Base-by-base conservation (phyloP, 73 alveolate species). In the Chromera velia region DNA sequence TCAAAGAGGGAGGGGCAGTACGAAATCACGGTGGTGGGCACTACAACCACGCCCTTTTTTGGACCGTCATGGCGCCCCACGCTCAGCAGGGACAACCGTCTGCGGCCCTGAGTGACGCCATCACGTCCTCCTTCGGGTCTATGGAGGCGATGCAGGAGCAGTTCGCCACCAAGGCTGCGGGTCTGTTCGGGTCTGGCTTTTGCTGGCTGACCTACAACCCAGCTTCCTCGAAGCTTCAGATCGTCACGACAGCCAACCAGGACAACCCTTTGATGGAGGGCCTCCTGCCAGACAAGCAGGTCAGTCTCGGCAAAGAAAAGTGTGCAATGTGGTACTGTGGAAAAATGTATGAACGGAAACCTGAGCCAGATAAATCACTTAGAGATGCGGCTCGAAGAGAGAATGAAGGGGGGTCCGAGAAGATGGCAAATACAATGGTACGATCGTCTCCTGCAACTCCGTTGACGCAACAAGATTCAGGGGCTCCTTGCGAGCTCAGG, bases 211-310 rank as follows among this genome's bases (percentile, higher is more conserved):
- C 75, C 17, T 81, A 81, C 19, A 32, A 74, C 7, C 75, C 32
- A 10, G 83, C 73, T 1, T n/a, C 33, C 34, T 27, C 73, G 30
- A 71, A 73, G 76, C 79, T 85, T 63, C 82, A 81, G 10, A 81
- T 85, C 32, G 74, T 75, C 48, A 79, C 82, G 7, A 85, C 91
- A 0, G 86, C 88, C 34, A 81, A 81, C 73, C 91, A 85, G 70
- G 91, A 85, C 74, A 85, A 81, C 72, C 91, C 91, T 24, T 72
- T 85, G 29, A 85, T 85, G 91, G 91, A 80, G 31, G 86, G 80
- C 24, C n/a, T n/a, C n/a, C n/a, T n/a, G n/a, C n/a, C n/a, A n/a
- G n/a, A n/a, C n/a, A n/a, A n/a, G n/a, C n/a, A n/a, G n/a, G n/a
- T n/a, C n/a, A n/a, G n/a, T n/a, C n/a, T n/a, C n/a, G n/a, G n/a